Evolutionary conservation across 768 basidiomycete genomes (phyloP), one percentile per base, ranked within the genome.

Genomic region (Russula sp.): DNA sequence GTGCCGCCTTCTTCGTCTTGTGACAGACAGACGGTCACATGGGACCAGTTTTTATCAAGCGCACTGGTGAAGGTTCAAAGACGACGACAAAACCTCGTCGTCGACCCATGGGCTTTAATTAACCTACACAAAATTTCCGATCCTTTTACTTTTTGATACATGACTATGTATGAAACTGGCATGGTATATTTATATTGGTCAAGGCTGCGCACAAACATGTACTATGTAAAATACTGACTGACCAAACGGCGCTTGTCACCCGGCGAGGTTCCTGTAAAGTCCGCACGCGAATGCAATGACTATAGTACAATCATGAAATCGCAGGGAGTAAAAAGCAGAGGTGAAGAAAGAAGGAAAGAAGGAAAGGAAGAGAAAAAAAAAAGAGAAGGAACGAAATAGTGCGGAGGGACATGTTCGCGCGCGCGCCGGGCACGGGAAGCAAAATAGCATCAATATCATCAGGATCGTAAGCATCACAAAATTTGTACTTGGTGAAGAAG

Each of bases 161-260:
- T 43, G 58, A 22, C 32, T 38, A 52, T 14, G 43, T 38, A 36
- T 14, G 43, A 45, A 36, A 32, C 29, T 50, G 29, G 61, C 57
- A 58, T 58, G 61, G 57, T 63, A 63, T 58, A 63, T 63, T 58
- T 63, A 63, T 58, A 63, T 63, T 58, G 39, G 36, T 51, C 56
- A 46, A 45, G 7, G 50, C 49, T 42, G 25, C 61, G 50, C 50
- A 53, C 56, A 54, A n/a, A n/a, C 54, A 41, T 36, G 25, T 47
- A 62, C 35, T 29, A n/a, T 55, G 25, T 4, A 46, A 45, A 38
- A 38, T 6, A 45, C 51, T n/a, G 36, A 47, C 36, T n/a, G n/a
- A n/a, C n/a, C n/a, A n/a, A 53, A 9, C 43, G 43, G 43, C 56
- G 34, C 18, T 60, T 60, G 46, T 60, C 46, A 34, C 59, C 47